phyloP scores from a whole-genome alignment of 1,284 basidiomycete genomes.

The Lignosus rhinocerotis region DNA sequence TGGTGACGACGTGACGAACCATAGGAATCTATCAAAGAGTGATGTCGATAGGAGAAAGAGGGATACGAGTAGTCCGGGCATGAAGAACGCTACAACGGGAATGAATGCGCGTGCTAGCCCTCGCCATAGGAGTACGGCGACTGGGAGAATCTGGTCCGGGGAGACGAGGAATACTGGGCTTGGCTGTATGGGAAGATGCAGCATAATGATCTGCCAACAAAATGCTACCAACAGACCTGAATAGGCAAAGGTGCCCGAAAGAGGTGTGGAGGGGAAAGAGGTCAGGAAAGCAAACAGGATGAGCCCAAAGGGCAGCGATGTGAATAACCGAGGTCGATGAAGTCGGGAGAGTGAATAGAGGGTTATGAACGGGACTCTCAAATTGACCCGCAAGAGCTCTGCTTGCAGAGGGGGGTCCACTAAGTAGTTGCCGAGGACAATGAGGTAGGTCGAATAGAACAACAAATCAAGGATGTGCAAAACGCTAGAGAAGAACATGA shows the following conservation, averaged over 20 bases:
- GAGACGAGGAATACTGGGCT: constrained; percentile 45
- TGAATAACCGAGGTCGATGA: constrained; percentile 25
- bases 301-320: constrained; percentile 33
- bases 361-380: constrained; percentile 40
- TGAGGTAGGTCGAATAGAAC: constrained; percentile 41
- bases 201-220: constrained; percentile 40
- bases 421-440: constrained; percentile 44
- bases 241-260: constrained; percentile 41
- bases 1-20: constrained; percentile 1
- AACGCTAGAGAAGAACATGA: constrained; percentile 36
- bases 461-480: constrained; percentile 47
- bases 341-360: constrained; percentile 33
- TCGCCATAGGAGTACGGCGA: constrained; percentile 43
- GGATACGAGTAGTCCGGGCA: constrained; percentile 45
- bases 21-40: constrained; percentile 37
- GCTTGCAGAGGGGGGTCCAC: constrained; percentile 41
- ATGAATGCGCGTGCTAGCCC: constrained; percentile 39
- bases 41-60: constrained; percentile 46
- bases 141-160: constrained; percentile 40
- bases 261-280: constrained; percentile 37
- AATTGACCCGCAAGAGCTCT: constrained; percentile 25
- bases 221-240: constrained; percentile 41
- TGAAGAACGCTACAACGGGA: constrained; percentile 46
- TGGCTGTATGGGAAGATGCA: constrained; percentile 44
- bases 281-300: constrained; percentile 34